Evolutionary conservation across 495 filamentous ascomycete genomes (phyloP), one percentile per base, ranked within the genome.

Genomic region (Darksidea phi): DNA sequence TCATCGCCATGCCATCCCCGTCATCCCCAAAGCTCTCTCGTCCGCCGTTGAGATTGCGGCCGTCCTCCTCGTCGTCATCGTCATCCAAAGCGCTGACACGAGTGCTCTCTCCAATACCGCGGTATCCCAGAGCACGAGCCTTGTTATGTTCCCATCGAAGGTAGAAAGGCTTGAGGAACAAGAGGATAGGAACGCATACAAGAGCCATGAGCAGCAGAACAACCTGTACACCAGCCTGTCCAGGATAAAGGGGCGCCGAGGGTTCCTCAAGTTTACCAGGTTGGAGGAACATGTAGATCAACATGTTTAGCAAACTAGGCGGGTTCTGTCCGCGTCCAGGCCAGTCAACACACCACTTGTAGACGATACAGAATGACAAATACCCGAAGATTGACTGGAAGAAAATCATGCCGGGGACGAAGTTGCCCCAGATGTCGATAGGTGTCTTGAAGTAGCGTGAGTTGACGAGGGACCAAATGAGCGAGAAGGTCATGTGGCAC

Each of bases 361-460:
- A 97, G 72, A 97, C 75, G 67, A 99, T 95, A 67, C 87, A 86
- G 70, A 96, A 79, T 49, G 94, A 92, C 15, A 99, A 84, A 67
- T 99, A 99, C 48, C 94, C 94, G 63, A 99, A 99, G 74, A 99
- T 97, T 48, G 89, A 85, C 75, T 99, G 95, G 84, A 97, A 96
- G 80, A 99, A 99, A 61, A 99, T 87, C 91, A 99, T 95, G 48
- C 93, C 91, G 8, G 94, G 94, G 41, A 99, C 75, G 71, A 99
- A 97, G 73, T 96, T 96, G 61, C 91, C 94, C 83, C 88, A 93
- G 66, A 97, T 89, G 71, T 99, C 94, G 66, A 97, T 88, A 52
- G 88, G 88, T 23, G 85, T 87, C 76, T 93, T 92, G 81, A 97
- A 99, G 71, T 96, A 88, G 17, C 88, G 86, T 46, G 90, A 90